Base-by-base conservation (phyloP, 306 rosid species). In the Trifolium dubium region DNA sequence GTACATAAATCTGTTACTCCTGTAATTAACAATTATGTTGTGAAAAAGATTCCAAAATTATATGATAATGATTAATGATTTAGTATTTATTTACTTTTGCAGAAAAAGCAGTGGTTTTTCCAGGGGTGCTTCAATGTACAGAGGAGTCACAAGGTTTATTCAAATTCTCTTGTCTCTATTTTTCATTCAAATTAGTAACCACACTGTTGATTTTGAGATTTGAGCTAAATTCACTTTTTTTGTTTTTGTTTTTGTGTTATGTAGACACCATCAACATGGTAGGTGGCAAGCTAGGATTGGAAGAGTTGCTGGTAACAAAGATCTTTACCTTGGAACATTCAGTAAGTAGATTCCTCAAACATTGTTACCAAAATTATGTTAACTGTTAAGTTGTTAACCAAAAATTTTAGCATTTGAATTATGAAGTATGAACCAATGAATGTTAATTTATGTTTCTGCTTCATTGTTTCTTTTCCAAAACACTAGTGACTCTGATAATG, bases 281-380 rank as follows among this genome's bases (percentile, higher is more conserved):
- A 86, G 99, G 85, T 95, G 99, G 99, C 99, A 95, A 83, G 99
- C 99, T 53, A 85, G 99, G 82, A 95, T 95, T 17, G 99, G 99
- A 76, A 87, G 99, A 58, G 99, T 95, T 17, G 99, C 99, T 11
- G 99, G 99, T 64, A 95, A 95, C 87, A 95, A 95, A 54, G 99
- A 95, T 81, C 95, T 95, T 55, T 95, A 95, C 83, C 98, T 95
- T 17, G 99, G 99, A 28, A 95, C 99, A 53, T 95, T 95, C 86
- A 88, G 99, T 95, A 64, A 83, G 91, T 41, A 80, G 86, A 75
- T 75, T 54, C 43, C 44, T 29, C 31, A 2, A 15, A 32, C 46
- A 6, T 15, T 10, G 61, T 58, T 79, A 4, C 67, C 51, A 46
- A 10, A 18, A 64, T 23, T 23, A 9, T n/a, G 4, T 4, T 9